phyloP scores from a whole-genome alignment of 768 basidiomycete genomes.

The Agrocybe praecox region DNA sequence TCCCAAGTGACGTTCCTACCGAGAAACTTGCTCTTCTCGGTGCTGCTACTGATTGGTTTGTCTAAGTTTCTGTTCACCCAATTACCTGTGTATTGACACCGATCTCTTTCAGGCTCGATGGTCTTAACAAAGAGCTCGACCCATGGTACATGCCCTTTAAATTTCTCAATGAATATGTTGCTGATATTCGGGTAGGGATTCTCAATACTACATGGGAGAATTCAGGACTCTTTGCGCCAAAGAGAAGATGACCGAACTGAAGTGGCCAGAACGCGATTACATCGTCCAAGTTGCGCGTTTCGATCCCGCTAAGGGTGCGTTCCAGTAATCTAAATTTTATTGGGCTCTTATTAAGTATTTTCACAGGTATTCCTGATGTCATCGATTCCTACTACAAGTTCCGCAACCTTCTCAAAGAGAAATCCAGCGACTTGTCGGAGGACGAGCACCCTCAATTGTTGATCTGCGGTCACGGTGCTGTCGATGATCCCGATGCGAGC shows the following conservation, averaged over 20 bases:
- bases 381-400: slow-evolving; percentile 88
- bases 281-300: slow-evolving; percentile 93
- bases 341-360: background rate
- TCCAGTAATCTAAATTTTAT: background rate
- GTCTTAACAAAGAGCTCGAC: slow-evolving; percentile 87
- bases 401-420: slow-evolving; percentile 61
- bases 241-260: slow-evolving; percentile 80
- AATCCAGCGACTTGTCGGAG: slow-evolving; percentile 40
- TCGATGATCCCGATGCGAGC: slow-evolving; percentile 94
- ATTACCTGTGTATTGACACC: no score
- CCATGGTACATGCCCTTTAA: slow-evolving; percentile 42
- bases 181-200: slow-evolving; percentile 47
- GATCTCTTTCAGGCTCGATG: slow-evolving; percentile 70
- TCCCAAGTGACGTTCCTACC: slow-evolving; percentile 80
- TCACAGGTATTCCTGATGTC: slow-evolving; percentile 78
- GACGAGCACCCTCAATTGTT: slow-evolving; percentile 74
- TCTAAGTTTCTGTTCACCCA: slow-evolving; percentile 8
- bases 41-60: slow-evolving; percentile 85
- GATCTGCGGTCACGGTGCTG: slow-evolving; percentile 88
- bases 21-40: slow-evolving; percentile 75
- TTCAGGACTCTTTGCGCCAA: slow-evolving; percentile 76
- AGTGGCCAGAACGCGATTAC: slow-evolving; percentile 84
- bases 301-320: slow-evolving; percentile 68
- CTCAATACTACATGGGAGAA: slow-evolving; percentile 89
- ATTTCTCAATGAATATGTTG: background rate